These are phyloP conservation scores for Pyrus betulifolia DNA, from an alignment of 306 rosid genomes.

Conservation along the genomic window DNA sequence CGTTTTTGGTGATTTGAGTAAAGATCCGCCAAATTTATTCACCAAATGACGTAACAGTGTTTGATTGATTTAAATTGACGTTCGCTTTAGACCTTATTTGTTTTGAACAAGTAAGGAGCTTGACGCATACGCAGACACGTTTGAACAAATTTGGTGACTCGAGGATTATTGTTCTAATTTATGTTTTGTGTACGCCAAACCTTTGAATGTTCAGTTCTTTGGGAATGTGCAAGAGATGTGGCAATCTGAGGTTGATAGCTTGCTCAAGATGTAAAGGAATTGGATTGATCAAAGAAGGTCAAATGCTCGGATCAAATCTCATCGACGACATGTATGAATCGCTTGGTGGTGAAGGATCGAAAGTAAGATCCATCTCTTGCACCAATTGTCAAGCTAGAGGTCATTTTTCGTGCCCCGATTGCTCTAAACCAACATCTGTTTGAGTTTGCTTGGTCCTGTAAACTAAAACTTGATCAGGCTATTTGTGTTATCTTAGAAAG, in stretches of 20 bases:
- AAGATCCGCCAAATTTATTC: too few relatives aligned
- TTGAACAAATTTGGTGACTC: not conserved
- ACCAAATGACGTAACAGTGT: not conserved
- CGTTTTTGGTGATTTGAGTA: not conserved
- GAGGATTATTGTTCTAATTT: not conserved
- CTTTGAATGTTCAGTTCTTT: constrained; percentile 43
- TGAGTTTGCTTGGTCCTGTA: not conserved
- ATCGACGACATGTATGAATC: constrained; percentile 43
- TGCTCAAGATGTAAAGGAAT: constrained; percentile 67
- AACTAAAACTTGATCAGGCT: not conserved
- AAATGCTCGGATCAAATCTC: constrained; percentile 27
- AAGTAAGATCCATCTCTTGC: constrained; percentile 37
- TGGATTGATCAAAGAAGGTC: constrained; percentile 59
- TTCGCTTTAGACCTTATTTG: not conserved
- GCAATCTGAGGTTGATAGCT: constrained; percentile 65
- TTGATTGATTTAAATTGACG: too few relatives aligned
- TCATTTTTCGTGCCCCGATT: constrained; percentile 67
- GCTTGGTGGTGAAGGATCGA: constrained; percentile 31
- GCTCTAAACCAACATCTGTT: constrained; percentile 30
- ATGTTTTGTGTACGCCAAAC: not conserved
- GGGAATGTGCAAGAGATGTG: constrained; percentile 84
- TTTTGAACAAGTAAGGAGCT: not conserved
- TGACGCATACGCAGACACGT: not conserved
- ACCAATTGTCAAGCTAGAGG: constrained; percentile 64
- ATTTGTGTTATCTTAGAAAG: not conserved